Evolutionary conservation across 2,329 filamentous ascomycete species (phyloP).

Genomic region (Phaeosphaeriaceae sp.): DNA sequence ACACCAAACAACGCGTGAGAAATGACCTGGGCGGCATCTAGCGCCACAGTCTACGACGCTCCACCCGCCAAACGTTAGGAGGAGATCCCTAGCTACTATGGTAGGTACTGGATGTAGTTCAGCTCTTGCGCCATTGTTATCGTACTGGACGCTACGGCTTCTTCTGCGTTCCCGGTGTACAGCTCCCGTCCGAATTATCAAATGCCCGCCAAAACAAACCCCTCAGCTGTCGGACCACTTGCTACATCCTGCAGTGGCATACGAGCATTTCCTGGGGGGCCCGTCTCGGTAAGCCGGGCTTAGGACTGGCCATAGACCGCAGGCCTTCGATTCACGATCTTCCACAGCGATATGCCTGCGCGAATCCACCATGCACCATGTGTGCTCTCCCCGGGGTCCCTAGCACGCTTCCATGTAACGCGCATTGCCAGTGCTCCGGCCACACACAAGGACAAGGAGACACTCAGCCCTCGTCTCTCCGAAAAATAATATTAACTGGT

Average conservation of each 20-base stretch:
- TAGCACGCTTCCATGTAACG: slow-evolving; percentile 40
- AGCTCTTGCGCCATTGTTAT: slow-evolving; percentile 23
- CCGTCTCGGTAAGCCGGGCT: slow-evolving; percentile 30
- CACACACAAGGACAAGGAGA: slow-evolving; percentile 39
- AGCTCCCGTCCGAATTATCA: slow-evolving; percentile 18
- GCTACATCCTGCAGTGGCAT: slow-evolving; percentile 34
- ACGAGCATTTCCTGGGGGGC: slow-evolving; percentile 16
- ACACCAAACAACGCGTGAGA: slow-evolving; percentile 47
- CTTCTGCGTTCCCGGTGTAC: slow-evolving; percentile 10
- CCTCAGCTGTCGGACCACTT: slow-evolving; percentile 25
- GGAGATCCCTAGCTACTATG: slow-evolving; percentile 29
- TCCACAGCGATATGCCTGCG: slow-evolving; percentile 36
- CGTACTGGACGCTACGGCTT: slow-evolving; percentile 8
- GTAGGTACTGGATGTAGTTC: slow-evolving; percentile 11
- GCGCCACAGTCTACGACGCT: slow-evolving; percentile 13
- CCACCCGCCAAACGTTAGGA: slow-evolving; percentile 33
- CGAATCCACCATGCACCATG: slow-evolving; percentile 33
- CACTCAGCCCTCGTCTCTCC: slow-evolving; percentile 37
- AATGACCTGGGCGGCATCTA: slow-evolving; percentile 34
- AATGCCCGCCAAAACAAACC: slow-evolving; percentile 7
- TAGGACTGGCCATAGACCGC: slow-evolving; percentile 21
- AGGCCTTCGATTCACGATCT: slow-evolving; percentile 31
- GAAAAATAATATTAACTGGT: slow-evolving; percentile 42
- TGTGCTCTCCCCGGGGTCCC: slow-evolving; percentile 20
- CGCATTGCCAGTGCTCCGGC: slow-evolving; percentile 36